Conservation (phyloP, 2,329 filamentous ascomycete species). For the Fusarium sp. region DNA sequence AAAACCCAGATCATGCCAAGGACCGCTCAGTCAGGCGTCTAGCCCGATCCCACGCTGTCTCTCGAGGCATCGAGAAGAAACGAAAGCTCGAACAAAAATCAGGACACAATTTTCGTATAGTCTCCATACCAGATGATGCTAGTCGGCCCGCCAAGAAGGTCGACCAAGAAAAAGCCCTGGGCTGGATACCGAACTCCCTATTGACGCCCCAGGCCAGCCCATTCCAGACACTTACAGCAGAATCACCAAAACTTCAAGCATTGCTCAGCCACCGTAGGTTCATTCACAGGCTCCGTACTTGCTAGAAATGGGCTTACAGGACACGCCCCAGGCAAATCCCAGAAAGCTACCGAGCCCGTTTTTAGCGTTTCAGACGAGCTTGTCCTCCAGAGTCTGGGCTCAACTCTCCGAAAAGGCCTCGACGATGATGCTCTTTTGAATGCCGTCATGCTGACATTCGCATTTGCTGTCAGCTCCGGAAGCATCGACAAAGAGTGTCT, state of each 20-base stretch:
- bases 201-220: constrained; percentile 5
- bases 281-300: accelerated
- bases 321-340: constrained; percentile 32
- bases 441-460: constrained; percentile 54
- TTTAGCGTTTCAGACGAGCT: constrained; percentile 53
- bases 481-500: constrained; percentile 50
- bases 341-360: constrained; percentile 48
- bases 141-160: accelerated
- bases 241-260: constrained; percentile 17
- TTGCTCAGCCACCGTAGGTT: constrained; percentile 23
- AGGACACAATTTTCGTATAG: constrained; percentile 16
- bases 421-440: constrained; percentile 53
- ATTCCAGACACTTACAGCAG: constrained; percentile 21
- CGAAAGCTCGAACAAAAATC: constrained; percentile 13
- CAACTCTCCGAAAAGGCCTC: constrained; percentile 48
- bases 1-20: background rate
- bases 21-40: constrained; percentile 10
- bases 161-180: accelerated
- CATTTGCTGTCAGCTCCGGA: constrained; percentile 44
- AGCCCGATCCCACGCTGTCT: constrained; percentile 36
- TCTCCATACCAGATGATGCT: background rate
- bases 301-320: background rate
- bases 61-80: constrained; percentile 25
- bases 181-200: background rate
- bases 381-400: constrained; percentile 51